Conservation (phyloP, 2,329 filamentous ascomycete species). For the Aspergillus vadensis region DNA sequence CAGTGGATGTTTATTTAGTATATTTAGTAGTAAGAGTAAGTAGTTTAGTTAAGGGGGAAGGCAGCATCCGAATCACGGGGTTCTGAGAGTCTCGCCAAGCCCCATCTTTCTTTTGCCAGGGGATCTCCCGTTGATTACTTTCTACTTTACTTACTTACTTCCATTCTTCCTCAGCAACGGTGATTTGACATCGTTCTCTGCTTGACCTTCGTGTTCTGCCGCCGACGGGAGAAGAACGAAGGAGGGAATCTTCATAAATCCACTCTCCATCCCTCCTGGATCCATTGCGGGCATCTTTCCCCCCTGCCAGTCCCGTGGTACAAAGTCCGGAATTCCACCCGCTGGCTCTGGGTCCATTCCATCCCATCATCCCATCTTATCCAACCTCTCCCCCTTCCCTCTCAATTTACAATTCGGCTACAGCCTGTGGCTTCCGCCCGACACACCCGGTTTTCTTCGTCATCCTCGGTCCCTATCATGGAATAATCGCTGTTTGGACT, state of each 20-base stretch:
- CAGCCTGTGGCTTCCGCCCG: slow-evolving; percentile 13
- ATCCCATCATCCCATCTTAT: slow-evolving; percentile 6
- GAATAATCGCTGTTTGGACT: slow-evolving; percentile 15
- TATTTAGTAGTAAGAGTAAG: no score
- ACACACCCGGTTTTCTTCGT: slow-evolving; percentile 6
- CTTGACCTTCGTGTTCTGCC: background rate
- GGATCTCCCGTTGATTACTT: background rate
- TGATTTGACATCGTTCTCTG: background rate
- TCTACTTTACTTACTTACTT: background rate
- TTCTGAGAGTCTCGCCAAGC: slow-evolving; percentile 10
- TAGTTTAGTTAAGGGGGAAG: background rate
- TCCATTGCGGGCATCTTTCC: slow-evolving; percentile 11
- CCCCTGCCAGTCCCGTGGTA: slow-evolving; percentile 10
- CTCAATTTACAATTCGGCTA: slow-evolving; percentile 1
- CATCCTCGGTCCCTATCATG: slow-evolving; percentile 20
- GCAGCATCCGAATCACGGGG: slow-evolving; percentile 1
- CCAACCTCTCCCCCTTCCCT: slow-evolving; percentile 10
- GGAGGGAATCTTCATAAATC: background rate
- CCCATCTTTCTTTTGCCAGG: background rate
- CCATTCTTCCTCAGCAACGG: background rate
- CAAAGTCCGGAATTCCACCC: slow-evolving; percentile 16
- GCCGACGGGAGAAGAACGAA: background rate
- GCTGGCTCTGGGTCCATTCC: slow-evolving; percentile 12
- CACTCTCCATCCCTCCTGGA: background rate
- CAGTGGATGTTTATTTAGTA: background rate